Conservation (phyloP, 768 basidiomycete genomes). For the Tulasnella sp. region DNA sequence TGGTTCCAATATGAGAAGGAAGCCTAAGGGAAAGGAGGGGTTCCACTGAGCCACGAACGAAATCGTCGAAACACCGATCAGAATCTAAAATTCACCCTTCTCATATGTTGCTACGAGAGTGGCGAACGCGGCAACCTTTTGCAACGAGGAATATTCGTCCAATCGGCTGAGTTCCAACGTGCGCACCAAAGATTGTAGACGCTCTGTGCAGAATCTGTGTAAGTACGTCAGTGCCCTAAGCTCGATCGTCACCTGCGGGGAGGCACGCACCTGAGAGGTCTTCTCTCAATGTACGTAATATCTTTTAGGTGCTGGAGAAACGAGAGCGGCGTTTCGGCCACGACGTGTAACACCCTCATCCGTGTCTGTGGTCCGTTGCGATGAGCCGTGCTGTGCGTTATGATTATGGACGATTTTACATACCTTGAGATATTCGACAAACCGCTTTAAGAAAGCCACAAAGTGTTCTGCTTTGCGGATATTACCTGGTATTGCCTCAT, state of each 20-base stretch:
- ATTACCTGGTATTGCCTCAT: slow-evolving; percentile 94
- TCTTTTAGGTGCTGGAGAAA: slow-evolving; percentile 98
- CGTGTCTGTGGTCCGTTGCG: slow-evolving; percentile 51
- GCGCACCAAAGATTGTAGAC: slow-evolving; percentile 83
- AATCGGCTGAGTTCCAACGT: slow-evolving; percentile 80
- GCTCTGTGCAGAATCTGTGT: slow-evolving; percentile 86
- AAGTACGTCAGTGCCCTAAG: not conserved
- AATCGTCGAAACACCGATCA: not conserved
- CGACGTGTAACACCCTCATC: slow-evolving; percentile 98
- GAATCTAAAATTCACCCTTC: slow-evolving; percentile 45
- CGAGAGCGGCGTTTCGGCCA: slow-evolving; percentile 93
- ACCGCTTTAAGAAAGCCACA: slow-evolving; percentile 93
- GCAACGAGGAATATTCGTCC: slow-evolving; percentile 83
- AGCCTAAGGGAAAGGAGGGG: slow-evolving; percentile 40
- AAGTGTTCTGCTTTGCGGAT: slow-evolving; percentile 99
- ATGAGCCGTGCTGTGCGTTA: not conserved
- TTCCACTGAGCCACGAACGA: not conserved
- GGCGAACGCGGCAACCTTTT: slow-evolving; percentile 93
- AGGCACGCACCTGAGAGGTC: slow-evolving; percentile 64
- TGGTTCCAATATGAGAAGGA: slow-evolving; percentile 91
- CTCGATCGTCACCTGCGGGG: not conserved
- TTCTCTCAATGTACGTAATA: slow-evolving; percentile 92
- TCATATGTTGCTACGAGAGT: slow-evolving; percentile 97
- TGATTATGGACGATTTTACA: not conserved
- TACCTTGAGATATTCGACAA: slow-evolving; percentile 99